These are phyloP conservation scores for Beauveria varroae DNA, from an alignment of 2,329 filamentous ascomycete species.

Conservation along the genomic window DNA sequence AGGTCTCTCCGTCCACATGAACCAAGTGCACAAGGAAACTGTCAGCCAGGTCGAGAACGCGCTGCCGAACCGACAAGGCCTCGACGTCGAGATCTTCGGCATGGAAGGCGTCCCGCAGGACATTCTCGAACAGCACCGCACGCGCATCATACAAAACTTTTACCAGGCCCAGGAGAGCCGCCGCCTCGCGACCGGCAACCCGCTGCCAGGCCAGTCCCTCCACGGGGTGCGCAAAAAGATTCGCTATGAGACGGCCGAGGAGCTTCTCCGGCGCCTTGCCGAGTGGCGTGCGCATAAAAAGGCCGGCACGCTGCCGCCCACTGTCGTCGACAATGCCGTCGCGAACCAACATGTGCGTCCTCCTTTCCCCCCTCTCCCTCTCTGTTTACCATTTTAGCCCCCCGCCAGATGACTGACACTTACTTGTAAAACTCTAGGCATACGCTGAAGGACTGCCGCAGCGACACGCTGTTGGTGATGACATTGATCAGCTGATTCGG, in stretches of 20 bases:
- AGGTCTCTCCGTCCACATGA: constrained; percentile 96
- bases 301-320: constrained; percentile 41
- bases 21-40: constrained; percentile 95
- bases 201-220: constrained; percentile 55
- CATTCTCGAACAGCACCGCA: constrained; percentile 72
- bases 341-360: not conserved
- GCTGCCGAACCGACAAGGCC: constrained; percentile 72
- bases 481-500: constrained; percentile 58
- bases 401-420: not conserved
- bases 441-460: constrained; percentile 26
- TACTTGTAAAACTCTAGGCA: not conserved
- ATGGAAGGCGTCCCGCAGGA: constrained; percentile 96
- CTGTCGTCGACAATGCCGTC: constrained; percentile 17
- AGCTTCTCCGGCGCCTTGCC: constrained; percentile 72
- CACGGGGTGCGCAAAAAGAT: constrained; percentile 65
- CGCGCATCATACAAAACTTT: constrained; percentile 77
- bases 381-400: not conserved
- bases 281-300: constrained; percentile 66
- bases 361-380: not conserved
- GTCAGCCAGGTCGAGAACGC: constrained; percentile 87
- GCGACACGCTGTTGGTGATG: constrained; percentile 37
- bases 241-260: constrained; percentile 66
- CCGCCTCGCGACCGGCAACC: constrained; percentile 76
- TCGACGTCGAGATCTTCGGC: constrained; percentile 94
- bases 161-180: constrained; percentile 81